These are phyloP conservation scores for Rhexocercosporidium sp. DNA, from an alignment of 2,329 filamentous ascomycete species.

Conservation along the genomic window DNA sequence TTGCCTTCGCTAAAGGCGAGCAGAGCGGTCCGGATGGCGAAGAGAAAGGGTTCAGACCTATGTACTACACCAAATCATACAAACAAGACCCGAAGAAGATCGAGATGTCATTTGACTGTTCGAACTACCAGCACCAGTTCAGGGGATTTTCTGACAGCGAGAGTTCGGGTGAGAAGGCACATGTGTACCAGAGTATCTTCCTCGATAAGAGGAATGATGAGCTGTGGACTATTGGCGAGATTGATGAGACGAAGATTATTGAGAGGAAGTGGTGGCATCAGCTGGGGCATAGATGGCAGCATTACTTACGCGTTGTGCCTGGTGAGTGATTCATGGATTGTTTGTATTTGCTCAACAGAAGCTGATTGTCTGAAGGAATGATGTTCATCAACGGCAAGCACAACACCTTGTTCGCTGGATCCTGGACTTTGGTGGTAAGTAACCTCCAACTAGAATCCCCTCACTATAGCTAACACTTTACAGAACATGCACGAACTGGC, in stretches of 20 bases:
- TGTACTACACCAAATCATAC: conserved; percentile 70
- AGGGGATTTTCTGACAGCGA: conserved; percentile 45
- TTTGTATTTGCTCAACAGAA: neutral
- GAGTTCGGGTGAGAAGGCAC: conserved; percentile 49
- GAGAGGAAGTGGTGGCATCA: conserved; percentile 72
- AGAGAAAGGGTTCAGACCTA: conserved; percentile 60
- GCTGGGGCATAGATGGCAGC: conserved; percentile 61
- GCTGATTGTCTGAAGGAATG: conserved; percentile 52
- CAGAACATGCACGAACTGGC: conserved; percentile 73
- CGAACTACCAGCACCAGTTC: conserved; percentile 77
- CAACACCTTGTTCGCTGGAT: conserved; percentile 51
- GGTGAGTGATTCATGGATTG: conserved; percentile 14
- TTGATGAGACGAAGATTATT: conserved; percentile 64
- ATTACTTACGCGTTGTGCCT: conserved; percentile 69
- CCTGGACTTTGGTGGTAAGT: conserved; percentile 41
- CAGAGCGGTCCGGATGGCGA: conserved; percentile 58
- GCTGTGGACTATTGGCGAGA: conserved; percentile 64
- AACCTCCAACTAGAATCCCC: neutral
- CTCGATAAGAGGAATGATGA: conserved; percentile 61
- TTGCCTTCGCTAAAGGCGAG: conserved; percentile 49
- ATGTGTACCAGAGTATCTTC: conserved; percentile 75
- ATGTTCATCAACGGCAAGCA: conserved; percentile 73
- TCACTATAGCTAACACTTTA: neutral
- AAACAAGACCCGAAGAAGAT: conserved; percentile 59
- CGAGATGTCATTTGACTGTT: conserved; percentile 77